Evolutionary conservation across 208 protist species (phyloP).

Genomic region (Dictyostelium gargantuum): DNA sequence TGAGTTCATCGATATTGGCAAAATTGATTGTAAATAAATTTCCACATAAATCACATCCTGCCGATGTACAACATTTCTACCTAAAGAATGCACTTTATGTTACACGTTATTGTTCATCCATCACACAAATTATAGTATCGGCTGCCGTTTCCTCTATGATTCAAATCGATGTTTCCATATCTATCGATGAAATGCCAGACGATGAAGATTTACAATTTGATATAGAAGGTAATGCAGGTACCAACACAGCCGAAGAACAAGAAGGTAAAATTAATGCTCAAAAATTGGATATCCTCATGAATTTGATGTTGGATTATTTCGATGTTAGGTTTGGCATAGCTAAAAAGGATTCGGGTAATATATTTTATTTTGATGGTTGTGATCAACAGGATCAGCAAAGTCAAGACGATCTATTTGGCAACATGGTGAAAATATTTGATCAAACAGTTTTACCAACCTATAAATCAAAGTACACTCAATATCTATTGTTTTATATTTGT

Average conservation of each 20-base stretch:
- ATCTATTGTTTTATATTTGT: constrained; percentile 73
- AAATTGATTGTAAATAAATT: constrained; percentile 20
- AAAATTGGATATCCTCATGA: constrained; percentile 51
- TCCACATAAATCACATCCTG: constrained; percentile 22
- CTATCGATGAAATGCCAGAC: neutral
- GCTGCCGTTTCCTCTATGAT: neutral
- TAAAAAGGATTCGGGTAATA: constrained; percentile 30
- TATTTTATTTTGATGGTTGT: constrained; percentile 1
- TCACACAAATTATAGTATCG: neutral
- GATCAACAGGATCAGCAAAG: neutral
- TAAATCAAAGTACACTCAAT: constrained; percentile 78
- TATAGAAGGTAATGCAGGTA: neutral
- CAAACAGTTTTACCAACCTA: constrained; percentile 67
- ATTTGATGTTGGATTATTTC: constrained; percentile 51
- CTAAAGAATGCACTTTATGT: constrained; percentile 39
- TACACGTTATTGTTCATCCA: constrained; percentile 31
- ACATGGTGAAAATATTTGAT: constrained; percentile 71
- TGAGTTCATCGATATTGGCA: neutral
- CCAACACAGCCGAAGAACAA: neutral
- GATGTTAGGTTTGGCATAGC: neutral
- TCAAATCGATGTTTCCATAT: constrained; percentile 24
- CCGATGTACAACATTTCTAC: constrained; percentile 52
- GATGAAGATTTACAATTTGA: constrained; percentile 46
- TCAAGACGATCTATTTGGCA: constrained; percentile 60
- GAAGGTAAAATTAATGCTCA: constrained; percentile 34